A percentile compares a stretch with the other conserved stretches of the same genome.
phyloP scores from a whole-genome alignment of 1,284 basidiomycete genomes.

The Fomes fomentarius region DNA sequence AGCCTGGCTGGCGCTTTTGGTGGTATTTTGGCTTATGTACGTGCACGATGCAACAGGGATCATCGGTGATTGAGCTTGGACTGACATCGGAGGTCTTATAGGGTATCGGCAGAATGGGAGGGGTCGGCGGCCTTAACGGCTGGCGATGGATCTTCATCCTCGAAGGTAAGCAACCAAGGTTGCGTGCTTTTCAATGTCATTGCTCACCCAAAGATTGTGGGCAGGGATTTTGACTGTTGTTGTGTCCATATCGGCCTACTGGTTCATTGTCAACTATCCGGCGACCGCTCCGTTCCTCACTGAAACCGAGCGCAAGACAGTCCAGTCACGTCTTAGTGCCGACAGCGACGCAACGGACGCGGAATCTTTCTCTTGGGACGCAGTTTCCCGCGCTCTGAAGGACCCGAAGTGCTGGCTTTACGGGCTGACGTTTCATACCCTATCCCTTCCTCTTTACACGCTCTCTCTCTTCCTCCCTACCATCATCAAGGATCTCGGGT shows the following conservation, averaged over 20 bases:
- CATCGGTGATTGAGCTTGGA: background rate
- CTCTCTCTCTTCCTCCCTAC: slow-evolving; percentile 41
- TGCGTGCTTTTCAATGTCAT: too few relatives aligned
- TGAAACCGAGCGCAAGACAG: slow-evolving; percentile 35
- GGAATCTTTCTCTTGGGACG: background rate
- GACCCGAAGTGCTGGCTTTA: slow-evolving; percentile 38
- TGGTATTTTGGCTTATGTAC: slow-evolving; percentile 40
- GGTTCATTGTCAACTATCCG: slow-evolving; percentile 47
- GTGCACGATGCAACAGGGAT: background rate
- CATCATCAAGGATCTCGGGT: slow-evolving; percentile 46
- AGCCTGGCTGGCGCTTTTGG: slow-evolving; percentile 48
- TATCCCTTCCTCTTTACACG: slow-evolving; percentile 39
- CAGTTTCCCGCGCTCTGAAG: slow-evolving; percentile 21
- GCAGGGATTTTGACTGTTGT: background rate
- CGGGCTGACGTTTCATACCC: slow-evolving; percentile 36
- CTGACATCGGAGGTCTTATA: background rate
- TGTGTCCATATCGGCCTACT: background rate
- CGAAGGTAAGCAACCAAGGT: slow-evolving; percentile 49
- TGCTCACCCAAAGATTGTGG: background rate
- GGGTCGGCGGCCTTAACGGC: slow-evolving; percentile 38
- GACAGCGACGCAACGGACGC: slow-evolving; percentile 3
- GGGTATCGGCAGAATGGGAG: slow-evolving; percentile 10
- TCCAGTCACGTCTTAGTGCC: slow-evolving; percentile 28
- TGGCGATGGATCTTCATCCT: slow-evolving; percentile 50
- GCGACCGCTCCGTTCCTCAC: slow-evolving; percentile 45